Evolutionary conservation across 148 eudicot genomes (phyloP), one percentile per base, ranked within the genome.

Genomic region (Rhododendron williamsianum): DNA sequence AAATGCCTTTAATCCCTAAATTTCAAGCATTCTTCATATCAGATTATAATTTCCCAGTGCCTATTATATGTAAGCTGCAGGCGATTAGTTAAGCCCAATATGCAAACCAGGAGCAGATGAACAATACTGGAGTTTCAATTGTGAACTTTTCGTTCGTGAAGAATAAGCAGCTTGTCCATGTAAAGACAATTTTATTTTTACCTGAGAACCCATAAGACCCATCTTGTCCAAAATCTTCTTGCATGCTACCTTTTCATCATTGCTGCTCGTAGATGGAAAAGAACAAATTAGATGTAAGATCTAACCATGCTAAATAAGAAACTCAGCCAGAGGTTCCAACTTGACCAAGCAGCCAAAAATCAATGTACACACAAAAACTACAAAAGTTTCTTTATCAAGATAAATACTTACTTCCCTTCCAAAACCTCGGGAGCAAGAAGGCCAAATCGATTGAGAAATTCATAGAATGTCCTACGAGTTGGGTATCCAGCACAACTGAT

Each of bases 401-500:
- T 46, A 54, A 82, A 81, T 73, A 91, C 94, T 87, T 91, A 95
- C 99, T 90, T 93, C 85, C 92, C 96, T 89, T 91, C 89, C 86
- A 91, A 85, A 88, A 88, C 92, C 85, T 94, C 98, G 0, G 98
- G 96, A 78, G 93, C 97, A 89, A 97, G 96, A 90, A 93, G 91
- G 69, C 93, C 89, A 83, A 97, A 97, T 38, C 99, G 95, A 86
- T 84, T 89, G 51, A 94, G 88, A 86, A 97, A 97, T 81, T 95
- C 98, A 81, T 85, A 93, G 91, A 97, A 97, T 46, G 94, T 89
- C 90, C 93, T 92, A 46, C 94, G 93, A 81, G 99, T 95, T 27
- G 99, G 99, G 90, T 95, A 97, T 79, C 99, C 99, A 81, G 99
- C 96, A 88, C 95, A 92, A 88, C 99, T 97, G 78, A 97, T 95